Evolutionary conservation across 257 asterid species (phyloP).

Genomic region (Hygrophila difformis): DNA sequence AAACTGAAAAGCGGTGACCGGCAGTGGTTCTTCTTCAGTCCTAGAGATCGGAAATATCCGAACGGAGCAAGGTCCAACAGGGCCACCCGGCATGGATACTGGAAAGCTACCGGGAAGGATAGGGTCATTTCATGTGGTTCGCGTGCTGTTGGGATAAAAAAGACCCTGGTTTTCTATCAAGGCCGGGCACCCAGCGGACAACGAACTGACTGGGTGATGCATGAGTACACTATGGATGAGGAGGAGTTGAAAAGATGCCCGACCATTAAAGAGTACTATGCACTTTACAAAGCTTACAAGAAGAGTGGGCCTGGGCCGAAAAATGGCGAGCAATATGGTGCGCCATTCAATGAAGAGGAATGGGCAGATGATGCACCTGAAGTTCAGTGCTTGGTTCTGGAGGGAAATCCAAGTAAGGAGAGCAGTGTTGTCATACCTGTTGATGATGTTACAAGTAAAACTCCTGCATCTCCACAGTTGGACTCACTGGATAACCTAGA

Average conservation of each 20-base stretch:
- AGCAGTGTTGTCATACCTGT: constrained; percentile 17
- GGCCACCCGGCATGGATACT: constrained; percentile 73
- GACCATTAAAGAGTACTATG: constrained; percentile 52
- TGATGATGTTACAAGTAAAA: constrained; percentile 7
- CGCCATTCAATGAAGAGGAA: constrained; percentile 82
- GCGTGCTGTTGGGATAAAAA: constrained; percentile 74
- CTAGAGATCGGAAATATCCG: constrained; percentile 84
- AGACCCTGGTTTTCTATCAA: constrained; percentile 75
- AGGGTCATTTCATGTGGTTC: constrained; percentile 52
- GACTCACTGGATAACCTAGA: constrained; percentile 37
- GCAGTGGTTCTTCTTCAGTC: constrained; percentile 91
- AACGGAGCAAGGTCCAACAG: constrained; percentile 81
- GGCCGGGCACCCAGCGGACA: constrained; percentile 88
- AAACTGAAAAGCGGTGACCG: constrained; percentile 81
- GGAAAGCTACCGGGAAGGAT: constrained; percentile 96
- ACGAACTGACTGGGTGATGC: constrained; percentile 99
- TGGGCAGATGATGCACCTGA: constrained; percentile 58
- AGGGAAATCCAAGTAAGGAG: constrained; percentile 17
- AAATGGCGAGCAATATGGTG: constrained; percentile 97
- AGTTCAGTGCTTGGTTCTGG: constrained; percentile 17
- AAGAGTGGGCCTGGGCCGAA: constrained; percentile 99
- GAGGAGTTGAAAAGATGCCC: constrained; percentile 64
- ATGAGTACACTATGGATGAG: constrained; percentile 81
- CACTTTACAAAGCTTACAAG: constrained; percentile 80
- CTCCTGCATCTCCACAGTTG: constrained; percentile 14